phyloP scores from a whole-genome alignment of 352 stramenopile species.

The Phytophthora colocasiae region DNA sequence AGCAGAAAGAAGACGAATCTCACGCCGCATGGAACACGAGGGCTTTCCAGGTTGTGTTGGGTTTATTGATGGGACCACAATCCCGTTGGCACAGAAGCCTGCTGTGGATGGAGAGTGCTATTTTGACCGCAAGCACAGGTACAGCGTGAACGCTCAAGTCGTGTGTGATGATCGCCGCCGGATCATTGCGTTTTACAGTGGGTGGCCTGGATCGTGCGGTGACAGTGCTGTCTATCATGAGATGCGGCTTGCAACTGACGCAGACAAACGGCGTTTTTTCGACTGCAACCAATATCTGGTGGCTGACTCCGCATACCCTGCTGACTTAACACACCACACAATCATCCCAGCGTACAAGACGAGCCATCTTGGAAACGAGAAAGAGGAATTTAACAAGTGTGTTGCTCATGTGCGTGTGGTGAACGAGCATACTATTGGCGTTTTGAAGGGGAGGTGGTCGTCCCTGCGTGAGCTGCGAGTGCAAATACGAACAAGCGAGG shows the following conservation, averaged over 20 bases:
- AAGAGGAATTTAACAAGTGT: neutral
- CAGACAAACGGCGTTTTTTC: too few relatives aligned
- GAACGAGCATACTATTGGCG: too few relatives aligned
- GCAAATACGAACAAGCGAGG: too few relatives aligned
- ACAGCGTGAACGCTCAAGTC: neutral
- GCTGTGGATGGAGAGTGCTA: neutral
- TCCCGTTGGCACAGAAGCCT: neutral
- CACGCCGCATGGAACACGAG: neutral
- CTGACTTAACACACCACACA: neutral
- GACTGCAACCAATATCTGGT: too few relatives aligned
- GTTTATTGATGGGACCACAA: slow-evolving; percentile 1
- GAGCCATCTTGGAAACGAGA: too few relatives aligned
- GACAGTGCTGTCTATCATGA: neutral
- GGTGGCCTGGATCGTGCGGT: neutral
- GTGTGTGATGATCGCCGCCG: neutral
- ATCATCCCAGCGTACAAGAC: too few relatives aligned
- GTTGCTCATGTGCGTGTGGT: too few relatives aligned
- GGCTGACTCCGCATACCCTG: too few relatives aligned
- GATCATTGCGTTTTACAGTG: neutral
- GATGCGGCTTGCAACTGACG: neutral
- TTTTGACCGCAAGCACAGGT: neutral
- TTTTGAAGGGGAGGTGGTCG: too few relatives aligned
- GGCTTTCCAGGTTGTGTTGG: neutral
- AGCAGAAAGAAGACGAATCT: neutral
- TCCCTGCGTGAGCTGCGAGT: too few relatives aligned